Base-by-base conservation (phyloP, 2,329 filamentous ascomycete species). In the Epichloe elymi region DNA sequence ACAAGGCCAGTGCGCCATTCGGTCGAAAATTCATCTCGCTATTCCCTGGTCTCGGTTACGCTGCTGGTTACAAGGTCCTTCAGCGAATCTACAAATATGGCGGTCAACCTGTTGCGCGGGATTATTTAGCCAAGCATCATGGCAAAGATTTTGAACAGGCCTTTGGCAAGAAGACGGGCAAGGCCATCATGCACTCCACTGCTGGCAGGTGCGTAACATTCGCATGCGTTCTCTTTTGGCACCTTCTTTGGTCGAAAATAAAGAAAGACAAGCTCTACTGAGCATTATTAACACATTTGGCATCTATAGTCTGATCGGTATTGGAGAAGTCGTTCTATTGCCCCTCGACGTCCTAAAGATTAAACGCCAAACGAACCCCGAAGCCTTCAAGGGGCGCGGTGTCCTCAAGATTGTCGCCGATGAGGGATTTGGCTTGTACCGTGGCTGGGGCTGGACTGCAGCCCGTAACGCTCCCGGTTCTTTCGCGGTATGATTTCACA, bases 1-100 rank as follows among this genome's bases (percentile, higher is more conserved):
- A 95, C 61, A 86, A 84, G 69, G 89, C 91, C 58, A 63, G 70
- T 54, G 90, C 88, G 30, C 67, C 88, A 5, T 60, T 78, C 35
- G 76, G 77, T 51, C 75, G 74, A 61, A 96, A 96, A 68, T 96
- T 97, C 70, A 79, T 96, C 64, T 96, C 91, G 42, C 80, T 98
- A 45, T 98, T 98, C 74, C 93, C 93, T 35, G 93, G 93, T 65
- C 80, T 98, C 54, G 93, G 93, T 64, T 98, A 98, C 69, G 93
- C 93, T 52, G 93, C 93, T 51, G 90, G 90, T 55, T 98, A 98
- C 78, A 98, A 98, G 79, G 77, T 97, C 56, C 80, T 95, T 51
- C 93, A 98, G 79, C 79, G 93, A 68, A 82, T 98, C 66, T 98
- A 98, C 80, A 98, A 98, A 74, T 98, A 96, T 65, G 93, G 93